Conservation (phyloP, 1,284 basidiomycete genomes). For the Tylopilus orsonianus region DNA sequence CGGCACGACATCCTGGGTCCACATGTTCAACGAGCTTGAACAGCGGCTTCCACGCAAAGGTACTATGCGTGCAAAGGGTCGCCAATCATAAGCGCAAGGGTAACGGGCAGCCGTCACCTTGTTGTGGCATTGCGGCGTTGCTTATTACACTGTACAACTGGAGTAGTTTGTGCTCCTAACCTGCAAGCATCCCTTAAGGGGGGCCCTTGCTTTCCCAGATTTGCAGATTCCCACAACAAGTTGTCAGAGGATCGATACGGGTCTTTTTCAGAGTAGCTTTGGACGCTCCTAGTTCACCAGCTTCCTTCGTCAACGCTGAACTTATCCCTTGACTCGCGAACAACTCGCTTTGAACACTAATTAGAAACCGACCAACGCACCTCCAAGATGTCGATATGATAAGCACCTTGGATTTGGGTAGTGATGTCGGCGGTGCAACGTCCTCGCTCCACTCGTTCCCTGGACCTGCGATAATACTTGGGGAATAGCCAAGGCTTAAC, state of each 20-base stretch:
- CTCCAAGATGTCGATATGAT: neutral
- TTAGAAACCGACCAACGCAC: neutral
- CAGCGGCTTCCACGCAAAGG: no score
- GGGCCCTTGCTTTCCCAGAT: neutral
- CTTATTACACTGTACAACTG: no score
- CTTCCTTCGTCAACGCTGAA: neutral
- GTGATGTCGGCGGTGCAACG: neutral
- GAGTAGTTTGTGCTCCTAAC: no score
- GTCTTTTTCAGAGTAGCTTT: slow-evolving; percentile 3
- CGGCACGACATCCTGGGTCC: no score
- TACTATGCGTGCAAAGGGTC: no score
- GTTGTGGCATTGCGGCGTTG: neutral
- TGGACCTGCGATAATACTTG: neutral
- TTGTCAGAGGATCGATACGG: neutral
- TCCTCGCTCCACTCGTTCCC: neutral
- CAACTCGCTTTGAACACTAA: neutral
- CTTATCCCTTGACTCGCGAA: neutral
- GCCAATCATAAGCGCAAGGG: no score
- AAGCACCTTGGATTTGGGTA: neutral
- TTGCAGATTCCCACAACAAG: slow-evolving; percentile 6
- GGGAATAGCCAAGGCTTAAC: neutral
- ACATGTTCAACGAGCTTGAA: no score
- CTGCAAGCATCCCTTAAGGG: neutral
- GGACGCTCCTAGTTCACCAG: neutral
- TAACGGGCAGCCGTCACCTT: no score